A percentile compares a stretch with the other conserved stretches of the same genome.
Evolutionary conservation across 106 monocot species (phyloP).

Genomic region (Apostasia ramifera): DNA sequence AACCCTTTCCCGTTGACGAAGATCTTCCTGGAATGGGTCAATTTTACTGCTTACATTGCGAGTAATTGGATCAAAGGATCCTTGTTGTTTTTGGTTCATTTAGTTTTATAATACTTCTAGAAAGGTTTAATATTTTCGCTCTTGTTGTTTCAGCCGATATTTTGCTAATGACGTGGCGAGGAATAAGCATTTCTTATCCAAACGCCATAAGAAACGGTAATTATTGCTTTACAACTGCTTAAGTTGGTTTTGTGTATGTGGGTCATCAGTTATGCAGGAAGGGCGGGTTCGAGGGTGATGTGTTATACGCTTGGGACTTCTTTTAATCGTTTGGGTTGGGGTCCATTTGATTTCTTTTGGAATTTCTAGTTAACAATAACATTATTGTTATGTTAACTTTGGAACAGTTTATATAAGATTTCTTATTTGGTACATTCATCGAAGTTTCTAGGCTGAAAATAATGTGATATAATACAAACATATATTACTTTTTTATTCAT

Average conservation of each 20-base stretch:
- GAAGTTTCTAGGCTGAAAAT: too few species aligned
- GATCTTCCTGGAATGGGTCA: constrained; percentile 97
- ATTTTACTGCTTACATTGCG: constrained; percentile 95
- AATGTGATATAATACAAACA: too few species aligned
- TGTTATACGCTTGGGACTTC: too few species aligned
- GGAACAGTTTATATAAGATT: too few species aligned
- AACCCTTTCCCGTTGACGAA: constrained; percentile 54
- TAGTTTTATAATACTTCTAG: not conserved
- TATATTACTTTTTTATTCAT: too few species aligned
- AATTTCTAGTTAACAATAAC: too few species aligned
- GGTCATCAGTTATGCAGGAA: not conserved
- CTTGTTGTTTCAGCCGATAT: constrained; percentile 51
- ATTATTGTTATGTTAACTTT: too few species aligned
- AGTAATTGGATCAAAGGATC: constrained; percentile 28
- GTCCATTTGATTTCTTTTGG: too few species aligned
- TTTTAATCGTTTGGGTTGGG: too few species aligned
- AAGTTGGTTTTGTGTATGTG: not conserved
- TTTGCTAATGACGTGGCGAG: constrained; percentile 65
- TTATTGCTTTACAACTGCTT: not conserved
- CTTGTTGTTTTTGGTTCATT: not conserved
- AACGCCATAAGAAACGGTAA: constrained; percentile 87
- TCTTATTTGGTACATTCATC: too few species aligned
- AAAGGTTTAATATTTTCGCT: not conserved
- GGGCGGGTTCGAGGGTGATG: too few species aligned
- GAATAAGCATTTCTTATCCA: constrained; percentile 64